Base-by-base conservation (phyloP, 805 yeast genomes). In the Scheffersomyces coipomensis region DNA sequence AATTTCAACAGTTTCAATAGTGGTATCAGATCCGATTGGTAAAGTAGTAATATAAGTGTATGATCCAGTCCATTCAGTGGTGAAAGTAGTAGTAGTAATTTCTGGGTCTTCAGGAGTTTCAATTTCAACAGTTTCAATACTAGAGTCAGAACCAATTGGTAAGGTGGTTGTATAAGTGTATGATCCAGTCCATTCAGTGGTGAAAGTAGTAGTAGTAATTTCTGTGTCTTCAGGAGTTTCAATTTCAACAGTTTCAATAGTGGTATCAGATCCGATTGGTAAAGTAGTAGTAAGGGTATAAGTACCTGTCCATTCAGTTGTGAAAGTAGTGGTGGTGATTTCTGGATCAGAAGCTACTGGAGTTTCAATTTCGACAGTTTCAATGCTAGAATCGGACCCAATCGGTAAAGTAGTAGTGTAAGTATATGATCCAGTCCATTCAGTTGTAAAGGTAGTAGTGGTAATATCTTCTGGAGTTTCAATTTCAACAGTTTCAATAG, bases 271-370 rank as follows among this genome's bases (percentile, higher is more conserved):
- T 24, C 18, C 17, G 10, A 27, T 5, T 13, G 24, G 24, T 31
- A 21, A 31, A 5, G 34, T 31, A 21, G 24, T 31, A 13, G 34
- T 31, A 21, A 3, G 5, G n/a, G 16, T 18, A n/a, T 19, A 10
- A 4, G 30, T 13, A 27, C 18, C 17, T 4, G 30, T 13, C 16
- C 23, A n/a, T 26, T 7, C 22, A 19, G 37, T 18, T 2, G 35
- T 27, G 7, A 18, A 18, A 17, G 42, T 34, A 25, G 29, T 22
- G 11, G 38, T 34, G n/a, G 34, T 31, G 10, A 12, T 31, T 18
- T 19, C 24, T 12, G 30, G 18, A n/a, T n/a, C n/a, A n/a, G n/a
- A n/a, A 27, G 30, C 30, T 5, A 5, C 30, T 13, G 30, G 30
- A 27, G 30, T 27, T 27, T 27, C 27, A 24, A 24, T 12, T 24